Percentiles rank a stretch among this genome's conserved stretches.
Evolutionary conservation across 345 rosid species (phyloP).

Genomic region (Gossypium bickii): DNA sequence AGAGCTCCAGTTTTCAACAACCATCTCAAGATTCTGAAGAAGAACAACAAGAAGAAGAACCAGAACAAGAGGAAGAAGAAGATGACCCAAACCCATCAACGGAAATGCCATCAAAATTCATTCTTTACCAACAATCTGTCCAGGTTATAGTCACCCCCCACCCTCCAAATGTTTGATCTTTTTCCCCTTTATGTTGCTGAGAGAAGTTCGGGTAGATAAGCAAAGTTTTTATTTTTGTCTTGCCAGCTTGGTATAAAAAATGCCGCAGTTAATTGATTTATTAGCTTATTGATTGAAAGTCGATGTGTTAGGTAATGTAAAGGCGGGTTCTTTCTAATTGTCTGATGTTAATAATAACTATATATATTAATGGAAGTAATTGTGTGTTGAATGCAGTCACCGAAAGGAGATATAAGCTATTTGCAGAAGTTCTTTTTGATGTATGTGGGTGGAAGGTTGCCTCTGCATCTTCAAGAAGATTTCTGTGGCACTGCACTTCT

Average conservation of each 20-base stretch:
- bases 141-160: constrained; percentile 38
- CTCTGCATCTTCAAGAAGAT: constrained; percentile 91
- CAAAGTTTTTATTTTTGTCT: background rate
- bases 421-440: constrained; percentile 72
- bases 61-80: constrained; percentile 24
- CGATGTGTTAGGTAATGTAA: background rate
- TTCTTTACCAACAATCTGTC: constrained; percentile 77
- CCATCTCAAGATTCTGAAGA: constrained; percentile 21
- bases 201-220: background rate
- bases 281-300: background rate
- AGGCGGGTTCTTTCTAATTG: background rate
- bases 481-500: constrained; percentile 95
- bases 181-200: constrained; percentile 2
- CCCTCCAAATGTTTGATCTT: background rate
- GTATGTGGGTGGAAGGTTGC: constrained; percentile 77
- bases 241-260: background rate
- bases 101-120: constrained; percentile 68
- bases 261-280: background rate
- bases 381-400: constrained; percentile 48
- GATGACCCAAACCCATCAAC: constrained; percentile 28
- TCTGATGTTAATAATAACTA: background rate
- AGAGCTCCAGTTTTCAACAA: constrained; percentile 9
- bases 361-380: background rate
- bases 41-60: constrained; percentile 26
- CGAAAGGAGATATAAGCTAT: constrained; percentile 90